Conservation (phyloP, 768 basidiomycete species). For the Boletus sp. region DNA sequence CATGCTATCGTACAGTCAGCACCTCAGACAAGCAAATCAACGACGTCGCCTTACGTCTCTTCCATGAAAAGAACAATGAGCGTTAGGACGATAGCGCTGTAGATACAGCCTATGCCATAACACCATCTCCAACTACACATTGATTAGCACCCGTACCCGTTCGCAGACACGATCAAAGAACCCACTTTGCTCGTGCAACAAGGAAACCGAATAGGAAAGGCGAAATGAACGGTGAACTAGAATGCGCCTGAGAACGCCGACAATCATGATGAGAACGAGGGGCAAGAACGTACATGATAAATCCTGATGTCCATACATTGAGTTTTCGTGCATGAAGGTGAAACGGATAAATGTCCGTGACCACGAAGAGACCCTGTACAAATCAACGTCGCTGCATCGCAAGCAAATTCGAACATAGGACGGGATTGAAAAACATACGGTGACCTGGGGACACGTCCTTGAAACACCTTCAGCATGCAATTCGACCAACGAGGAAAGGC, state of each 20-base stretch:
- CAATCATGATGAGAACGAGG: constrained; percentile 28
- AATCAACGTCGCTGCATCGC: not conserved
- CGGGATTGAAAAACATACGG: constrained; percentile 26
- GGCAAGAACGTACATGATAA: constrained; percentile 49
- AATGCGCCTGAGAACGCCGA: constrained; percentile 25
- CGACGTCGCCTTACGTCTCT: constrained; percentile 41
- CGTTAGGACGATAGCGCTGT: constrained; percentile 42
- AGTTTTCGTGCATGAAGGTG: constrained; percentile 52
- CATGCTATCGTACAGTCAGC: constrained; percentile 32
- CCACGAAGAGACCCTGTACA: constrained; percentile 42
- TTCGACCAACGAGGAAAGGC: not conserved
- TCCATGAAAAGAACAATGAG: constrained; percentile 47
- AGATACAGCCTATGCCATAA: constrained; percentile 54
- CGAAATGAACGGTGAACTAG: constrained; percentile 29
- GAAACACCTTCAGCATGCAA: not conserved
- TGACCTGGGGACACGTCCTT: constrained; percentile 53
- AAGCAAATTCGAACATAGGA: not conserved
- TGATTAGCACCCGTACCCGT: not conserved
- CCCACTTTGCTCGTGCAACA: constrained; percentile 26
- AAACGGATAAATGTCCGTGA: constrained; percentile 54
- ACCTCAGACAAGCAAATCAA: not conserved
- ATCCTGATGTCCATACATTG: constrained; percentile 54
- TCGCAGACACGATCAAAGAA: not conserved
- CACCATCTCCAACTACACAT: constrained; percentile 45
- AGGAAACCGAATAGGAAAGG: constrained; percentile 33